Evolutionary conservation across 1,284 basidiomycete species (phyloP), one percentile per base, ranked within the genome.

Genomic region (Trichosporon coremiiforme): DNA sequence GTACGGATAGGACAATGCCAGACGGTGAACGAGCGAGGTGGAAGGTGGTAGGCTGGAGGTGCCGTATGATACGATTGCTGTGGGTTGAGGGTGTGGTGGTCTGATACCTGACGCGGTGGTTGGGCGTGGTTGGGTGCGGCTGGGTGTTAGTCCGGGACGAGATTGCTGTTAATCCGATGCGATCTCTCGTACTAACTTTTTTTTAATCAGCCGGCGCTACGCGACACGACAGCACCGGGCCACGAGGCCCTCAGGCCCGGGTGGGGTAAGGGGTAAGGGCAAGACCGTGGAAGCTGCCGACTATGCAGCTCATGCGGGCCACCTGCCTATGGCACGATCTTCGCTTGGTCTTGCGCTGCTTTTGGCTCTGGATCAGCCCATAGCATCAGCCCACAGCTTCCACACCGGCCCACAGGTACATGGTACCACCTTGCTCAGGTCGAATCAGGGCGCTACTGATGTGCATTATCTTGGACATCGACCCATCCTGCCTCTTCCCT

Each of bases 121-220:
- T 53, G 47, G 47, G 47, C 47, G 47, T 33, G 33, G 33, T 47
- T 17, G 17, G 45, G 45, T 47, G 45, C 47, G 47, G 47, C 9
- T 20, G 47, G 47, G 47, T 20, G n/a, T 53, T 53, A 53, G 47
- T 53, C 47, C 47, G 47, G 45, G 47, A 22, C n/a, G 47, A 53
- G 55, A 57, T 57, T 29, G 57, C 17, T n/a, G 57, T 33, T 60
- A 33, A 33, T 31, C 29, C 57, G 57, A 60, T 60, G 20, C 47
- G n/a, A 53, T 33, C 31, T 60, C 57, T 33, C 57, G 57, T 33
- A 33, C 57, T 60, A 60, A 60, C 57, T 60, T 60, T 60, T 57
- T 60, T 60, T 60, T n/a, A 60, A 60, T 60, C 57, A 33, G 57
- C 57, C 55, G 29, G 55, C 2, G 7, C 29, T 29, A 9, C 20